A percentile compares a stretch with the other conserved stretches of the same genome.
phyloP scores from a whole-genome alignment of 208 protist genomes.

The Wallacemonas sp. region DNA sequence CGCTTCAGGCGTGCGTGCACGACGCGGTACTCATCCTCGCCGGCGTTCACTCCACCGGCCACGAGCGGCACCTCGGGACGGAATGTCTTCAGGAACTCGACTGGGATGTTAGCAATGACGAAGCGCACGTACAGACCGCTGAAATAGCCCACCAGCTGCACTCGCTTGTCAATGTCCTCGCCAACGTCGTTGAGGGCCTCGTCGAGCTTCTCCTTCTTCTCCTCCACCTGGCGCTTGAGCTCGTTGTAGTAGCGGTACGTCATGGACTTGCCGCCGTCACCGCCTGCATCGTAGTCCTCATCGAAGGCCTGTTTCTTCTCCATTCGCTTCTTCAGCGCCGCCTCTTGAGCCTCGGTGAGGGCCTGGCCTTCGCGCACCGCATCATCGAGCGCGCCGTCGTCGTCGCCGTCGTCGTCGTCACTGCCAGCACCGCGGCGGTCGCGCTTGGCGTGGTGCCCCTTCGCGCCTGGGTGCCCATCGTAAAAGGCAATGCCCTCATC shows the following conservation, averaged over 20 bases:
- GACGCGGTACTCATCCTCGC: conserved; percentile 95
- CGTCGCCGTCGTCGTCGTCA: conserved; percentile 21
- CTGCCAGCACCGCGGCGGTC: conserved; percentile 16
- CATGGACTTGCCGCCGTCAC: conserved; percentile 53
- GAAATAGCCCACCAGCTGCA: conserved; percentile 90
- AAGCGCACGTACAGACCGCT: conserved; percentile 97
- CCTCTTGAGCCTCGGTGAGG: conserved; percentile 80
- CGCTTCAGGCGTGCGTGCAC: conserved; percentile 96
- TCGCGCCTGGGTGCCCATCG: conserved; percentile 18
- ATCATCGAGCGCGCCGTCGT: conserved; percentile 37
- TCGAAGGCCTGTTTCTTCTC: conserved; percentile 91
- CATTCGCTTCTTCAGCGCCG: conserved; percentile 82
- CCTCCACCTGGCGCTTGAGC: conserved; percentile 75
- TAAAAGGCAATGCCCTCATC: conserved; percentile 58
- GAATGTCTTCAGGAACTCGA: conserved; percentile 95
- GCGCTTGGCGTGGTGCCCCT: conserved; percentile 3
- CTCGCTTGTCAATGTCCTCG: conserved; percentile 82
- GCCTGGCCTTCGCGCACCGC: conserved; percentile 37
- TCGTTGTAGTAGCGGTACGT: conserved; percentile 81
- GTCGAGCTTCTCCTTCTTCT: conserved; percentile 82
- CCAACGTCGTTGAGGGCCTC: conserved; percentile 74
- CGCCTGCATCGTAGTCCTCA: conserved; percentile 72
- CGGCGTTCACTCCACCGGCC: conserved; percentile 93
- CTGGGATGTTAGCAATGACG: conserved; percentile 92
- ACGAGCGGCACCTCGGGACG: conserved; percentile 87